Conservation (phyloP, 495 filamentous ascomycete species). For the Lophiotrema nucula region DNA sequence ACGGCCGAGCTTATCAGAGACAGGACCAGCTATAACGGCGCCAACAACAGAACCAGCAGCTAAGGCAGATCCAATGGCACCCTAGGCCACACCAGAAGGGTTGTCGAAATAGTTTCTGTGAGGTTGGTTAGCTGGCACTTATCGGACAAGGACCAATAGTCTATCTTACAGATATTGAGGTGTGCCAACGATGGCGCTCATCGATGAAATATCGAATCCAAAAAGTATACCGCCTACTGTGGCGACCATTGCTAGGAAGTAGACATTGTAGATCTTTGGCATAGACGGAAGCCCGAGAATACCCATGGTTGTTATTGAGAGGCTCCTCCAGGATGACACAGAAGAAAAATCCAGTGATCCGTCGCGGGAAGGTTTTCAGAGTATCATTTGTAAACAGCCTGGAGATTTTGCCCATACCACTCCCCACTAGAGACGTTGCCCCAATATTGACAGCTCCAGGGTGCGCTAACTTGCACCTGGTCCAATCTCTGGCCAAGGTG, state of each 20-base stretch:
- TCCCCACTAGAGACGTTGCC: no score
- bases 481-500: no score
- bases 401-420: no score
- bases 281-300: constrained; percentile 41
- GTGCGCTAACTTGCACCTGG: no score
- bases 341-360: no score
- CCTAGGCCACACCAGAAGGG: constrained; percentile 49
- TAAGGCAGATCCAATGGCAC: constrained; percentile 64
- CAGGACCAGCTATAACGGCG: constrained; percentile 60
- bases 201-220: constrained; percentile 68
- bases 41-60: constrained; percentile 67
- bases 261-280: constrained; percentile 59
- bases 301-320: constrained; percentile 6
- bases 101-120: constrained; percentile 27
- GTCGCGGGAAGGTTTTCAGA: no score
- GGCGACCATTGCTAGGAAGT: constrained; percentile 62
- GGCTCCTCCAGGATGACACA: neutral
- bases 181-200: constrained; percentile 71
- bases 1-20: constrained; percentile 66
- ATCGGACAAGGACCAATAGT: no score
- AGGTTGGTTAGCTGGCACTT: constrained; percentile 3
- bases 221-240: constrained; percentile 49
- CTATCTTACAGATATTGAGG: constrained; percentile 58
- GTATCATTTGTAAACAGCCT: no score
- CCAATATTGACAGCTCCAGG: no score